These are phyloP conservation scores for Dioscorea zingiberensis DNA, from an alignment of 106 monocot species.

Conservation along the genomic window DNA sequence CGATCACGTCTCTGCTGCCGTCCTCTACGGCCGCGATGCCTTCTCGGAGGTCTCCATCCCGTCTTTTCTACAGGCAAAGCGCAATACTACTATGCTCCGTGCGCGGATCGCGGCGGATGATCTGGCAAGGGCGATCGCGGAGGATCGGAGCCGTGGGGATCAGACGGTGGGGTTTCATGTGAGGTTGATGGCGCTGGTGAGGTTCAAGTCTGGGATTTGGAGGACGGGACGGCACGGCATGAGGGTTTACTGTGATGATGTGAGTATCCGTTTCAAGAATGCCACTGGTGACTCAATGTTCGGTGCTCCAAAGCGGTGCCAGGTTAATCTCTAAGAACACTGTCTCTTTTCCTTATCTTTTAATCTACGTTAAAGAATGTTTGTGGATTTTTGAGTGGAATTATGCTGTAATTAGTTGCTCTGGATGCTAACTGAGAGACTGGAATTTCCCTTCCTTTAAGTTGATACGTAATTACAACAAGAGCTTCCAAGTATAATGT, in stretches of 20 bases:
- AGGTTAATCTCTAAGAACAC: not conserved
- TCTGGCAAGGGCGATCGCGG: not conserved
- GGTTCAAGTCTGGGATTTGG: slow-evolving; percentile 12
- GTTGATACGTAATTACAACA: not conserved
- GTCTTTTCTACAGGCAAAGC: not conserved
- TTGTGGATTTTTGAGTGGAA: not conserved
- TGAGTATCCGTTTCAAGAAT: slow-evolving; percentile 12
- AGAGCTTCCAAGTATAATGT: not conserved
- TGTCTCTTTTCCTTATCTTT: not conserved
- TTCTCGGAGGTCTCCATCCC: not conserved
- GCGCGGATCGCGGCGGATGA: not conserved
- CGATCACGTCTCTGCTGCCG: slow-evolving; percentile 24
- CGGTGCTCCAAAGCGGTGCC: not conserved
- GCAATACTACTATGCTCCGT: not conserved
- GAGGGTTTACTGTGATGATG: slow-evolving; percentile 25
- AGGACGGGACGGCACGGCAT: slow-evolving; percentile 15
- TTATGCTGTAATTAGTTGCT: not conserved
- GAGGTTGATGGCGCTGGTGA: slow-evolving; percentile 1
- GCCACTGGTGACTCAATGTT: not conserved
- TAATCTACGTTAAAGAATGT: not conserved
- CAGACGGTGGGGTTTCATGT: slow-evolving; percentile 1
- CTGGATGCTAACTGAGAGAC: not conserved
- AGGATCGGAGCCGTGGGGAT: not conserved
- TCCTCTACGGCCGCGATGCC: not conserved
- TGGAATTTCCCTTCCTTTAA: not conserved